A percentile compares a stretch with the other conserved stretches of the same genome.
Conservation (phyloP, 2,329 filamentous ascomycete species). For the Alternaria angustiovoidea region DNA sequence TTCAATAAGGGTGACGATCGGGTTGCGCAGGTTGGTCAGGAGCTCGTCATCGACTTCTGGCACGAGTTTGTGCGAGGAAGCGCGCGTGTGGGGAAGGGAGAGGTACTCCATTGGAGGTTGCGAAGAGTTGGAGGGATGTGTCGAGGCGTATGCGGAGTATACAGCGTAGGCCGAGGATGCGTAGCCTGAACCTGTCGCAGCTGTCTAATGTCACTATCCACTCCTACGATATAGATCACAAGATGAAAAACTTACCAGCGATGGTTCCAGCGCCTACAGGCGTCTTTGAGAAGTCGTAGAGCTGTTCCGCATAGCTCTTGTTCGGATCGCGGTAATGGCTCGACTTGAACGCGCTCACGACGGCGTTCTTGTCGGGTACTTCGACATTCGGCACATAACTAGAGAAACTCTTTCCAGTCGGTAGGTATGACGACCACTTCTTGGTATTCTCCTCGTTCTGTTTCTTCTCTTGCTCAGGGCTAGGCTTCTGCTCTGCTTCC, state of each 20-base stretch:
- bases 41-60: conserved; percentile 54
- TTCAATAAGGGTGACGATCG: conserved; percentile 57
- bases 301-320: conserved; percentile 59
- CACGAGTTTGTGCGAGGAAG: conserved; percentile 52
- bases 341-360: conserved; percentile 56
- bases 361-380: conserved; percentile 49
- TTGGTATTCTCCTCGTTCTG: conserved; percentile 48
- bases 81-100: conserved; percentile 56
- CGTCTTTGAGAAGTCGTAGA: conserved; percentile 60
- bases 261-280: conserved; percentile 59
- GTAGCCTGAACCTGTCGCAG: conserved; percentile 57
- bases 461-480: conserved; percentile 40
- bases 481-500: conserved; percentile 31
- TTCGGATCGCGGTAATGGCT: conserved; percentile 56
- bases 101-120: conserved; percentile 58
- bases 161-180: conserved; percentile 58
- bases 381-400: conserved; percentile 56
- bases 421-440: conserved; percentile 58
- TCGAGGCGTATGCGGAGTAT: conserved; percentile 57
- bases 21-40: conserved; percentile 56
- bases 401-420: conserved; percentile 58
- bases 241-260: conserved; percentile 43
- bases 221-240: not conserved
- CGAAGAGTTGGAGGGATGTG: conserved; percentile 40
- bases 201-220: conserved; percentile 30